Evolutionary conservation across 1,284 basidiomycete genomes (phyloP), one percentile per base, ranked within the genome.

Genomic region (Coniophora puteana): DNA sequence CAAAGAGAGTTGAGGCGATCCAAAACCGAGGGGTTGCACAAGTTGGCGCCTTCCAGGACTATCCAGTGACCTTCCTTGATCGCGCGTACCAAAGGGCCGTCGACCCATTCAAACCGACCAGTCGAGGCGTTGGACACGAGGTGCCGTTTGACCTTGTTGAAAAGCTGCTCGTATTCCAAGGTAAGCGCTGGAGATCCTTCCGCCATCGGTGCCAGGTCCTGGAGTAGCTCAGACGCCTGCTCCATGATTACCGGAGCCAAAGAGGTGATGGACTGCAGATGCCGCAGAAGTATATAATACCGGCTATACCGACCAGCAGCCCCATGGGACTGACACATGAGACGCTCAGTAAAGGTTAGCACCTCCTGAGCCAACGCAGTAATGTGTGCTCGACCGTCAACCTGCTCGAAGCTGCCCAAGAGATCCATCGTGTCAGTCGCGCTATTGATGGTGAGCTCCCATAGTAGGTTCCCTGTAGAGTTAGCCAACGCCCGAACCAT

Each of bases 1-100:
- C 96, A 98, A 8, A 99, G 80, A 25, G 93, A 95, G 61, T 99
- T 99, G 32, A 99, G 79, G 18, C 96, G 82, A 69, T 99, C 96
- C 20, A 99, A 78, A 4, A 99, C 94, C 3, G 94, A 95, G 3
- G 96, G 85, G 46, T 79, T 93, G 67, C 96, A 99, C 11, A 95
- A 72, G 59, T 99, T 99, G 38, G 96, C 94, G 47, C 87, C 87
- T 50, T 97, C 92, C 40, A 99, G 75, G 32, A 98, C 70, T 36
- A 97, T 69, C 94, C 96, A 98, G 50, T 85, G 73, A 1, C 97
- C 96, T 17, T 74, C 67, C 58, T 84, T 87, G 70, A 99, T 80
- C 1, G 96, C 93, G 32, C 73, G 75, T 21, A 98, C 74, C 14
- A 99, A 72, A n/a, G 93, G 91, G 1, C 96, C 96, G 58, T 99